These are phyloP conservation scores for Cutaneotrichosporon cutaneum DNA, from an alignment of 1,284 basidiomycete genomes.

Conservation along the genomic window DNA sequence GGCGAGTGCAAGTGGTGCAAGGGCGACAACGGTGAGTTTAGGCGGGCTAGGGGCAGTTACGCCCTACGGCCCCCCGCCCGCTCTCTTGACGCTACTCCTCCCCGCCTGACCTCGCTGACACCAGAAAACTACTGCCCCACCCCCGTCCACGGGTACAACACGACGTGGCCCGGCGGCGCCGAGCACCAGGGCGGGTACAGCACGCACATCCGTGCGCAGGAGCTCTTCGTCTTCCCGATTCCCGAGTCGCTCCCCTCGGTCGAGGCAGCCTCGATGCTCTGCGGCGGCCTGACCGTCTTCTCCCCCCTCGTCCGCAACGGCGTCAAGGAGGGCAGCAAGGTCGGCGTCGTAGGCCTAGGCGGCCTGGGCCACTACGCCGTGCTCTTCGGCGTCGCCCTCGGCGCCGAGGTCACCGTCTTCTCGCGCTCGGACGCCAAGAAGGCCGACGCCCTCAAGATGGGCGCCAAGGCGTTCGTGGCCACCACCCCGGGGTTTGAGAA, in stretches of 20 bases:
- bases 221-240: constrained; percentile 68
- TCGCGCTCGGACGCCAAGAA: constrained; percentile 65
- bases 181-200: constrained; percentile 62
- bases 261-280: constrained; percentile 59
- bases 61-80: too few relatives aligned
- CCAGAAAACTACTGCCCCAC: constrained; percentile 54
- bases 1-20: constrained; percentile 51
- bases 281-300: constrained; percentile 67
- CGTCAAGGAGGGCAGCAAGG: constrained; percentile 64
- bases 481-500: constrained; percentile 57
- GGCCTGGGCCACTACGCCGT: constrained; percentile 63
- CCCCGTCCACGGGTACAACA: constrained; percentile 53
- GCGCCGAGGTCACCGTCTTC: constrained; percentile 65
- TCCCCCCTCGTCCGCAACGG: constrained; percentile 65
- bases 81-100: too few relatives aligned
- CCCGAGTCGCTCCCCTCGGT: constrained; percentile 62
- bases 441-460: constrained; percentile 65
- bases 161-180: constrained; percentile 58
- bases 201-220: constrained; percentile 64
- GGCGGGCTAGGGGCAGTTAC: background rate
- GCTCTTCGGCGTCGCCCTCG: constrained; percentile 62
- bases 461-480: constrained; percentile 59
- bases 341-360: constrained; percentile 67
- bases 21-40: constrained; percentile 47
- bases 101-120: background rate